These are phyloP conservation scores for Pseudocercospora cruenta DNA, from an alignment of 2,329 filamentous ascomycete species.

Conservation along the genomic window DNA sequence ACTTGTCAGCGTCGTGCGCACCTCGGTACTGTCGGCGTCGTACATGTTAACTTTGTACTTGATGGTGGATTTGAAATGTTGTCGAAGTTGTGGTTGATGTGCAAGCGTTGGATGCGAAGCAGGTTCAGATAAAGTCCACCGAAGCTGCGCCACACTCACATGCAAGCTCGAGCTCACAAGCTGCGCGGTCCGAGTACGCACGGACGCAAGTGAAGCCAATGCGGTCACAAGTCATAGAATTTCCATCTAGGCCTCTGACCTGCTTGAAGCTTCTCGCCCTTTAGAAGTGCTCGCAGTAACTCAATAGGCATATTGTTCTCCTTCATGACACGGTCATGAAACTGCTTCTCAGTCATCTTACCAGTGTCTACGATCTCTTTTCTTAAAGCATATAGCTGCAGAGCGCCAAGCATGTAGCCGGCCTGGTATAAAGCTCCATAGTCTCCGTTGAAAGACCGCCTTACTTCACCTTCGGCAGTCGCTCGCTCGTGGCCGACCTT, in stretches of 20 bases:
- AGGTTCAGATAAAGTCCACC: background rate
- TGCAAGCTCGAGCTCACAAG: background rate
- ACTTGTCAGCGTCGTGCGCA: background rate
- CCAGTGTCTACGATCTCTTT: conserved; percentile 51
- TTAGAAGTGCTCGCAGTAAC: conserved; percentile 55
- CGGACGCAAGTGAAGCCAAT: background rate
- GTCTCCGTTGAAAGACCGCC: conserved; percentile 59
- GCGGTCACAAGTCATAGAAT: conserved; percentile 20
- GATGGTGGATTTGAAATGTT: background rate
- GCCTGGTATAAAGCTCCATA: conserved; percentile 64
- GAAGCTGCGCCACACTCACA: background rate
- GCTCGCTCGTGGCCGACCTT: conserved; percentile 62
- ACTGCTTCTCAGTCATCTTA: conserved; percentile 54
- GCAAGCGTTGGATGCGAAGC: background rate
- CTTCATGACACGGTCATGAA: conserved; percentile 58
- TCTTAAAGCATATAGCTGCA: conserved; percentile 59
- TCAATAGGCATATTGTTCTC: conserved; percentile 61
- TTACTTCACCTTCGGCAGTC: conserved; percentile 64
- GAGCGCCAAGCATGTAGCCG: conserved; percentile 62
- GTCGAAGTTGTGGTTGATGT: background rate
- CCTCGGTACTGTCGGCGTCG: background rate
- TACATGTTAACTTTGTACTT: background rate
- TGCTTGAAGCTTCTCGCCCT: conserved; percentile 46
- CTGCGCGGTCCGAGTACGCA: background rate
- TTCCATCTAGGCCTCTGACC: conserved; percentile 16